phyloP scores from a whole-genome alignment of 257 asterid genomes.

The Paraleonurus japonicus region DNA sequence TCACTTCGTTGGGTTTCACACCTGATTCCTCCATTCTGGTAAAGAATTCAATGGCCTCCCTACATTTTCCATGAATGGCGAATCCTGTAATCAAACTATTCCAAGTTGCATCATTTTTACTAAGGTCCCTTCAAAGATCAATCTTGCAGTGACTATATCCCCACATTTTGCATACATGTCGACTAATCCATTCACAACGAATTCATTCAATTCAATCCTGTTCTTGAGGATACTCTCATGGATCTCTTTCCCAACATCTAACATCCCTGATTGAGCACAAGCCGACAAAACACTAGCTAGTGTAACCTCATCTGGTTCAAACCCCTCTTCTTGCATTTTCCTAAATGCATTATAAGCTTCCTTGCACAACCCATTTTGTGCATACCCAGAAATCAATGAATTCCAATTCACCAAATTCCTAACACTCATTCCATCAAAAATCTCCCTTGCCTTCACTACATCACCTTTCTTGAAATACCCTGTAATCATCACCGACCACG shows the following conservation, averaged over 20 bases:
- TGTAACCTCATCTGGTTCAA: conserved; percentile 77
- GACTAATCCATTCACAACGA: conserved; percentile 62
- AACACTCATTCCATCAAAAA: conserved; percentile 55
- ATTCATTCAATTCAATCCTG: conserved; percentile 47
- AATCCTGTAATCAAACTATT: conserved; percentile 64
- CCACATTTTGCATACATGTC: conserved; percentile 96
- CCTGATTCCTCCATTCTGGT: conserved; percentile 49
- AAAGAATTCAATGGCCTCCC: conserved; percentile 53
- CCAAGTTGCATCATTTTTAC: conserved; percentile 51
- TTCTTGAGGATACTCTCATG: conserved; percentile 51
- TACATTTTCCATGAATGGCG: conserved; percentile 58
- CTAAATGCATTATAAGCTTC: conserved; percentile 54
- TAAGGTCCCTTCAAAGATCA: conserved; percentile 51
- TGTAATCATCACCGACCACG: conserved; percentile 66
- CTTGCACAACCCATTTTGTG: conserved; percentile 60
- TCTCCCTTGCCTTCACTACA: conserved; percentile 44
- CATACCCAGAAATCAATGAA: conserved; percentile 70
- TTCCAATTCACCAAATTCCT: conserved; percentile 85
- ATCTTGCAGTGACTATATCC: conserved; percentile 50
- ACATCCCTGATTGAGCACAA: conserved; percentile 69
- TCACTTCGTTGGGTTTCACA: conserved; percentile 51
- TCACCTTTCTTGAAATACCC: conserved; percentile 76
- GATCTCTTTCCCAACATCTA: conserved; percentile 56
- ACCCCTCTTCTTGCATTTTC: conserved; percentile 55
- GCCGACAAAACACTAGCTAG: conserved; percentile 64